Conservation (phyloP, 1,284 basidiomycete species). For the Moesziomyces parantarcticus region DNA sequence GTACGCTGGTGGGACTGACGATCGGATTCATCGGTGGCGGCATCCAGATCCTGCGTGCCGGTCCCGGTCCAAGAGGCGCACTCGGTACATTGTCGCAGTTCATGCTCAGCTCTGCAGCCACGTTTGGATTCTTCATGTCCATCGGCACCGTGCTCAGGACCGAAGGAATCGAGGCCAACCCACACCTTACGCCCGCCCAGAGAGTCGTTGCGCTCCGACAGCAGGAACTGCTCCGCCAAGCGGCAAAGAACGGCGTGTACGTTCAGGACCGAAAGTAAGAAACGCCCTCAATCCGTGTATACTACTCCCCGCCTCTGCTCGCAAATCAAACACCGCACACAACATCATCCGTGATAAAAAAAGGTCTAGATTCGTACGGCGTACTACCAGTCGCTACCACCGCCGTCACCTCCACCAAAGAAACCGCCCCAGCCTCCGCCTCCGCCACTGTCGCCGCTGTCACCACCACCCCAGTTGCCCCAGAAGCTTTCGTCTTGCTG, state of each 20-base stretch:
- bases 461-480: conserved; percentile 23
- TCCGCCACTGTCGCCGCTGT: conserved; percentile 23
- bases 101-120: conserved; percentile 63
- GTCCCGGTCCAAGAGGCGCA: conserved; percentile 59
- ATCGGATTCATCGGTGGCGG: conserved; percentile 66
- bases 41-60: conserved; percentile 63
- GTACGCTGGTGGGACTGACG: conserved; percentile 61
- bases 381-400: conserved; percentile 21
- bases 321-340: background rate
- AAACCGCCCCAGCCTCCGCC: conserved; percentile 49
- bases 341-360: background rate
- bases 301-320: conserved; percentile 14
- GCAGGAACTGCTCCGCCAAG: conserved; percentile 18
- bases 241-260: conserved; percentile 6
- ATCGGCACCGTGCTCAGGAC: conserved; percentile 64
- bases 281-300: conserved; percentile 10
- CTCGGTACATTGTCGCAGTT: conserved; percentile 61
- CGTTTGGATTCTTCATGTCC: conserved; percentile 66
- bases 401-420: conserved; percentile 37
- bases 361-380: background rate
- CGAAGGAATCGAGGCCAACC: conserved; percentile 42
- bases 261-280: conserved; percentile 13
- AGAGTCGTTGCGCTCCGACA: conserved; percentile 21
- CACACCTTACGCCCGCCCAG: conserved; percentile 29
- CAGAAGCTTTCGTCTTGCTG: conserved; percentile 23